These are phyloP conservation scores for Ceratobasidium sp. DNA, from an alignment of 1,284 basidiomycete species.

Conservation along the genomic window DNA sequence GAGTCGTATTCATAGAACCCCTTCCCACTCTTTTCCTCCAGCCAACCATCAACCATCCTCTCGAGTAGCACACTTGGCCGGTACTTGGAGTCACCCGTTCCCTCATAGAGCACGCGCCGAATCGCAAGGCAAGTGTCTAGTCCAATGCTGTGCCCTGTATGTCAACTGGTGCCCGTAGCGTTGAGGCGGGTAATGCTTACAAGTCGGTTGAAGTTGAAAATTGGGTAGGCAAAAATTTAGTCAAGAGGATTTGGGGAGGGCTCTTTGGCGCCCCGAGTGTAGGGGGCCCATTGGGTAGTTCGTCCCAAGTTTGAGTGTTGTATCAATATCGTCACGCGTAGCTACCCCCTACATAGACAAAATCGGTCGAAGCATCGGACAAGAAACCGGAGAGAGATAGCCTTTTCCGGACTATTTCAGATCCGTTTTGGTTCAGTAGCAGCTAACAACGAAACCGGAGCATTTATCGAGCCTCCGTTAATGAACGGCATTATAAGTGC, in stretches of 20 bases:
- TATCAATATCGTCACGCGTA: constrained; percentile 94
- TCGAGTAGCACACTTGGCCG: constrained; percentile 91
- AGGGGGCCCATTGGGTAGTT: constrained; percentile 95
- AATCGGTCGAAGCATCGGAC: constrained; percentile 8
- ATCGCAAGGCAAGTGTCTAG: constrained; percentile 92
- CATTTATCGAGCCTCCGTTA: constrained; percentile 68
- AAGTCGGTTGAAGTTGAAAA: constrained; percentile 79
- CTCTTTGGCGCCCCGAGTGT: constrained; percentile 69
- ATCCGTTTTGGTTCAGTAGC: constrained; percentile 29
- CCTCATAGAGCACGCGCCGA: constrained; percentile 86
- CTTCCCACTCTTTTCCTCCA: constrained; percentile 90
- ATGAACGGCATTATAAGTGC: constrained; percentile 90
- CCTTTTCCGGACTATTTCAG: constrained; percentile 81
- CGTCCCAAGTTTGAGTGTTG: constrained; percentile 93
- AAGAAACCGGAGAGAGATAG: constrained; percentile 51
- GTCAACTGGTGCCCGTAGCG: constrained; percentile 23
- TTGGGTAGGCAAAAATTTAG: not conserved
- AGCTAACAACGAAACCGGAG: not conserved
- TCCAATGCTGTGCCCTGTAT: constrained; percentile 72
- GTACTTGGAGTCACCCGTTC: constrained; percentile 96
- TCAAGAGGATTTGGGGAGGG: not conserved
- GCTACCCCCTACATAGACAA: constrained; percentile 75
- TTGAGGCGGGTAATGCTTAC: constrained; percentile 59
- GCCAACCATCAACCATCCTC: constrained; percentile 96
- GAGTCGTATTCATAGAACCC: no score